Evolutionary conservation across 2,329 filamentous ascomycete genomes (phyloP).

Genomic region (Fusarium pilosicola): DNA sequence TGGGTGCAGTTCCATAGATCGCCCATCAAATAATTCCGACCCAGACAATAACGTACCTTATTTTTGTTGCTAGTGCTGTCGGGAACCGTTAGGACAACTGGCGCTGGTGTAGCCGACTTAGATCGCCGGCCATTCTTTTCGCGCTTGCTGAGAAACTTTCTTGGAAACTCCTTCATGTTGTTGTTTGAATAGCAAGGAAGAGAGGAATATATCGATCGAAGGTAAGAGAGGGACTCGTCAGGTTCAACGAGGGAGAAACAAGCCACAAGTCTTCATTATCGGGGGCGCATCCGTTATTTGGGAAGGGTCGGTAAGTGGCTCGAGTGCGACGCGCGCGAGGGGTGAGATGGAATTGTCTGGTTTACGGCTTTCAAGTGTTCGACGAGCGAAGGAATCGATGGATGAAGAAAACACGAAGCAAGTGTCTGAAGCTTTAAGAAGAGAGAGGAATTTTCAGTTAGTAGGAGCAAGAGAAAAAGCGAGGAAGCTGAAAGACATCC

Average conservation of each 20-base stretch:
- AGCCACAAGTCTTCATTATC: constrained; percentile 47
- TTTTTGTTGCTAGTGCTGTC: constrained; percentile 41
- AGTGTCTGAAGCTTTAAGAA: neutral
- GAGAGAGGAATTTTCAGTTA: neutral
- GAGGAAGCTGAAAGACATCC: constrained; percentile 23
- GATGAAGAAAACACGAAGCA: neutral
- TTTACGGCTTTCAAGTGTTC: neutral
- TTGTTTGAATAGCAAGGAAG: constrained; percentile 22
- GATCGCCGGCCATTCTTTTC: constrained; percentile 70
- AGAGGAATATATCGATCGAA: constrained; percentile 1
- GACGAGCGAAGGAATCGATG: neutral
- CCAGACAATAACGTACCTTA: constrained; percentile 57
- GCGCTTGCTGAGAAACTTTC: constrained; percentile 76
- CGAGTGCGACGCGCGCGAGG: constrained; percentile 28
- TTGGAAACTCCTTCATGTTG: constrained; percentile 66
- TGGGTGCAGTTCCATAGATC: neutral
- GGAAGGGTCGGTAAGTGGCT: constrained; percentile 27
- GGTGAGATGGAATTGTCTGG: constrained; percentile 1
- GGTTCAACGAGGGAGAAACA: constrained; percentile 47
- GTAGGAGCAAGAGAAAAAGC: neutral
- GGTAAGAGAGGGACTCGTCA: constrained; percentile 40
- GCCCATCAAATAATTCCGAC: neutral
- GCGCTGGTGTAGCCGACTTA: constrained; percentile 65
- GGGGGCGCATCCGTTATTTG: constrained; percentile 36
- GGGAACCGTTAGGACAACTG: constrained; percentile 51